These are phyloP conservation scores for Thecaphora thlaspeos DNA, from an alignment of 1,284 basidiomycete species.

Conservation along the genomic window DNA sequence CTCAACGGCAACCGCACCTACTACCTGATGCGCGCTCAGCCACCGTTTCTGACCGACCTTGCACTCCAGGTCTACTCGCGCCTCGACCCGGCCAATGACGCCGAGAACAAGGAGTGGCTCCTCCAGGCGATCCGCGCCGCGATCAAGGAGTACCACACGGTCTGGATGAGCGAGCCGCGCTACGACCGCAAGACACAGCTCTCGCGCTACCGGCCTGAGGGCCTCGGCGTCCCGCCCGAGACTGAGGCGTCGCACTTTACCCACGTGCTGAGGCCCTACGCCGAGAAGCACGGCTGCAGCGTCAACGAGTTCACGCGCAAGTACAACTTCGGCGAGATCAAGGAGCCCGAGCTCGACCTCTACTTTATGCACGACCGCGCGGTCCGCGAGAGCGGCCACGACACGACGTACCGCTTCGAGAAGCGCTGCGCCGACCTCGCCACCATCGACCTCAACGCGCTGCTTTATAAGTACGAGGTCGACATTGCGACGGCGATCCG, in stretches of 20 bases:
- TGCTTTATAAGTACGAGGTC: constrained; percentile 67
- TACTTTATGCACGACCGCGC: constrained; percentile 97
- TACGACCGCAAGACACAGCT: constrained; percentile 90
- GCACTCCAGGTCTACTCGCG: constrained; percentile 96
- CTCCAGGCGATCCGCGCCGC: constrained; percentile 92
- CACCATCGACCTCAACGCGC: constrained; percentile 89
- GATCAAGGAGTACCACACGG: constrained; percentile 96
- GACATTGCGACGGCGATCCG: constrained; percentile 69
- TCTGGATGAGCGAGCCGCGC: constrained; percentile 91
- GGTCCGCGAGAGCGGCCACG: constrained; percentile 80
- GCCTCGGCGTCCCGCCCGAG: constrained; percentile 94
- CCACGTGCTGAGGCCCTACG: constrained; percentile 91
- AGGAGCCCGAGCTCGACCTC: constrained; percentile 87
- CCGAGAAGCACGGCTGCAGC: constrained; percentile 87
- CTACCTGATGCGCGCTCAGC: constrained; percentile 92
- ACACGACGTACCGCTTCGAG: constrained; percentile 96
- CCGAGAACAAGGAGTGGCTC: constrained; percentile 82
- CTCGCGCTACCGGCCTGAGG: constrained; percentile 87
- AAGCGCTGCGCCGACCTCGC: constrained; percentile 87
- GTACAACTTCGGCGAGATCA: constrained; percentile 81
- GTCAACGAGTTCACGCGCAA: constrained; percentile 95
- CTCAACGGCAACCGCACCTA: constrained; percentile 57
- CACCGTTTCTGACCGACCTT: constrained; percentile 98
- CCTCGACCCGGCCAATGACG: constrained; percentile 78
- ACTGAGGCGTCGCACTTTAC: constrained; percentile 98